Conservation (phyloP, 148 eudicot species). For the Cornus florida region DNA sequence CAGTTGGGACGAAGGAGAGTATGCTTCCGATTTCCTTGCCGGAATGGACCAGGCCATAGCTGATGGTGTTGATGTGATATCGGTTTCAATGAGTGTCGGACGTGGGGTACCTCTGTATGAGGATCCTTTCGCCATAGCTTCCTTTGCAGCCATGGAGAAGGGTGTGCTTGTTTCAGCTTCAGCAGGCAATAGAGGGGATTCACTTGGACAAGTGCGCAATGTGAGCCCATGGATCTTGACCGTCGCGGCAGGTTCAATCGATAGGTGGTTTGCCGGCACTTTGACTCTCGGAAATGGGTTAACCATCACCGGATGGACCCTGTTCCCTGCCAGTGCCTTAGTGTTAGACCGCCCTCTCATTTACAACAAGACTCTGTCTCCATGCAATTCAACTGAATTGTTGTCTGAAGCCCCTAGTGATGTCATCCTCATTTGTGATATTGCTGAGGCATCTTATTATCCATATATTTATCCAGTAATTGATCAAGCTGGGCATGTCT, state of each 20-base stretch:
- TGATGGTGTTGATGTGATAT: slow-evolving; percentile 12
- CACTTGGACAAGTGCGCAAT: neutral
- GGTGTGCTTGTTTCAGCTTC: slow-evolving; percentile 9
- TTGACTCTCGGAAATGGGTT: neutral
- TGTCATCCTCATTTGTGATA: too few relatives aligned
- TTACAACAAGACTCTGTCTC: slow-evolving; percentile 1
- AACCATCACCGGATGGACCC: neutral
- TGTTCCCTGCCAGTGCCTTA: neutral
- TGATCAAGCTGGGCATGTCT: too few relatives aligned
- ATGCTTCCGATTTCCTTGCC: slow-evolving; percentile 27
- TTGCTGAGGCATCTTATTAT: too few relatives aligned
- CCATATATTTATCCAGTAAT: too few relatives aligned
- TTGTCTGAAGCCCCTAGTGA: neutral
- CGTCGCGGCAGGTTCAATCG: neutral
- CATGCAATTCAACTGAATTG: slow-evolving; percentile 9
- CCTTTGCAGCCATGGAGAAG: slow-evolving; percentile 17
- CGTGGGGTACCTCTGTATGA: slow-evolving; percentile 5
- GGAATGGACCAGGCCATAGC: slow-evolving; percentile 17
- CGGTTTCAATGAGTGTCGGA: slow-evolving; percentile 7
- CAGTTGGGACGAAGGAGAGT: slow-evolving; percentile 28
- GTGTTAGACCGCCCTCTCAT: slow-evolving; percentile 1
- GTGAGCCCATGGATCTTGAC: neutral
- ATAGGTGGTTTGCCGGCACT: neutral
- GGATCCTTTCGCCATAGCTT: slow-evolving; percentile 13
- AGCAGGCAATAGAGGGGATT: neutral